These are phyloP conservation scores for Halteria grandinella DNA, from an alignment of 73 alveolate species.

Conservation along the genomic window DNA sequence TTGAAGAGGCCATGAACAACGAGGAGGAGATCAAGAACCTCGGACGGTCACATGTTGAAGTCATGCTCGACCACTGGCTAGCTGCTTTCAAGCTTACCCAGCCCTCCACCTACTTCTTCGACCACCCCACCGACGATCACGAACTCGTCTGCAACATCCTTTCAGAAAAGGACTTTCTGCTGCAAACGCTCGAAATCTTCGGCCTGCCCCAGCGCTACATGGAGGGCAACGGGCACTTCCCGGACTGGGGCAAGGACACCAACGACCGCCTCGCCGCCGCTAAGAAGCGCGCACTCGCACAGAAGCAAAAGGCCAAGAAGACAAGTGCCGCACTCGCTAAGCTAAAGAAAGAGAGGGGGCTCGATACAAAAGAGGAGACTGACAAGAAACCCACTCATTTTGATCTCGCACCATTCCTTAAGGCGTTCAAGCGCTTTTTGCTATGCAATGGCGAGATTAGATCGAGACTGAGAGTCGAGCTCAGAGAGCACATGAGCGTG, in stretches of 20 bases:
- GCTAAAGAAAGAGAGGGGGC: constrained; percentile 69
- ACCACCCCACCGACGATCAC: constrained; percentile 81
- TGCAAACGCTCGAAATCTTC: constrained; percentile 92
- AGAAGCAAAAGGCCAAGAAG: constrained; percentile 89
- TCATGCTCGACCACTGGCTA: constrained; percentile 81
- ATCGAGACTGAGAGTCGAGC: constrained; percentile 81
- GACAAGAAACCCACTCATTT: constrained; percentile 93
- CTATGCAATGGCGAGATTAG: constrained; percentile 90
- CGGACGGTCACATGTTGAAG: constrained; percentile 82
- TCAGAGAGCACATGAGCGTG: constrained; percentile 82
- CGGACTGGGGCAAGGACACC: constrained; percentile 93
- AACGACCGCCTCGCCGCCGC: constrained; percentile 81
- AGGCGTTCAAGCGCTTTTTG: constrained; percentile 87
- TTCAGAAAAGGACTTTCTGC: constrained; percentile 85
- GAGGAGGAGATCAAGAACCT: constrained; percentile 78
- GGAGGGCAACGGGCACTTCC: constrained; percentile 98
- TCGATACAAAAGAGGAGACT: constrained; percentile 75
- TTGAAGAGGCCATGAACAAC: constrained; percentile 76
- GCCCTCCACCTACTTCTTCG: constrained; percentile 85
- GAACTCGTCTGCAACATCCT: constrained; percentile 84
- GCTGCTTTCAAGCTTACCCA: constrained; percentile 71
- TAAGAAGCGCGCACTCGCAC: constrained; percentile 84
- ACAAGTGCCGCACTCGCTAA: constrained; percentile 57
- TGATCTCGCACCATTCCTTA: constrained; percentile 94
- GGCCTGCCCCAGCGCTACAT: constrained; percentile 95